Evolutionary conservation across 2,329 filamentous ascomycete species (phyloP).

Genomic region (Penicillium sumatraense): DNA sequence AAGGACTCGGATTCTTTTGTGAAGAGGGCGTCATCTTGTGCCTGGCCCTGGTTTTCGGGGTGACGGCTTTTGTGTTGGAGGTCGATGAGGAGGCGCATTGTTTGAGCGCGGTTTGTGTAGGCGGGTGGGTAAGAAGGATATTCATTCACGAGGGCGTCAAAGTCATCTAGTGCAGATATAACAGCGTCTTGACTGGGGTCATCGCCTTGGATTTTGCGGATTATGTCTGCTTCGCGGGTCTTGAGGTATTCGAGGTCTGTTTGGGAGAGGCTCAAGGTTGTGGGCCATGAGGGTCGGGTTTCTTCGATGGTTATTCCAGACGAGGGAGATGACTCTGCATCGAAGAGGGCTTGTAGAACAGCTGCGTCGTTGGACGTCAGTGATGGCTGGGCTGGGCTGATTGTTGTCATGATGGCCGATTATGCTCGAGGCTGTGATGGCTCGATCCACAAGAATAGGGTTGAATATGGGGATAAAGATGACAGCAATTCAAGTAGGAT

Average conservation of each 20-base stretch:
- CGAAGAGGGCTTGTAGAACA: conserved; percentile 52
- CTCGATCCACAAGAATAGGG: background rate
- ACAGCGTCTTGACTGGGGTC: conserved; percentile 29
- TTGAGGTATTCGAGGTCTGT: conserved; percentile 45
- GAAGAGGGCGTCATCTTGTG: conserved; percentile 30
- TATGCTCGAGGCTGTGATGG: background rate
- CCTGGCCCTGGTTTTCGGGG: conserved; percentile 4
- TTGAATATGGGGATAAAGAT: no score
- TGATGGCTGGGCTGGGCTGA: conserved; percentile 29
- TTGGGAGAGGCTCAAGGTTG: conserved; percentile 39
- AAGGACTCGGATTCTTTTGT: conserved; percentile 18
- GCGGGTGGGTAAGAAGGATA: conserved; percentile 58
- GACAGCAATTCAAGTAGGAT: no score
- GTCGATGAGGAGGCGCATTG: conserved; percentile 44
- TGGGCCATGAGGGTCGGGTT: conserved; percentile 46
- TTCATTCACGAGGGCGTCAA: conserved; percentile 49
- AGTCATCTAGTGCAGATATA: conserved; percentile 37
- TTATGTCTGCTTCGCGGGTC: conserved; percentile 44
- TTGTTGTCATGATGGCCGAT: conserved; percentile 22
- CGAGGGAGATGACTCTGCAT: conserved; percentile 48
- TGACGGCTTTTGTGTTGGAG: conserved; percentile 4
- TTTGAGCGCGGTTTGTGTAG: conserved; percentile 61
- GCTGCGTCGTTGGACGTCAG: conserved; percentile 51
- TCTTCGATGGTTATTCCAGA: conserved; percentile 43
- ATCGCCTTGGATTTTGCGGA: conserved; percentile 39